These are phyloP conservation scores for Calonectria montana DNA, from an alignment of 2,329 filamentous ascomycete genomes.

Conservation along the genomic window DNA sequence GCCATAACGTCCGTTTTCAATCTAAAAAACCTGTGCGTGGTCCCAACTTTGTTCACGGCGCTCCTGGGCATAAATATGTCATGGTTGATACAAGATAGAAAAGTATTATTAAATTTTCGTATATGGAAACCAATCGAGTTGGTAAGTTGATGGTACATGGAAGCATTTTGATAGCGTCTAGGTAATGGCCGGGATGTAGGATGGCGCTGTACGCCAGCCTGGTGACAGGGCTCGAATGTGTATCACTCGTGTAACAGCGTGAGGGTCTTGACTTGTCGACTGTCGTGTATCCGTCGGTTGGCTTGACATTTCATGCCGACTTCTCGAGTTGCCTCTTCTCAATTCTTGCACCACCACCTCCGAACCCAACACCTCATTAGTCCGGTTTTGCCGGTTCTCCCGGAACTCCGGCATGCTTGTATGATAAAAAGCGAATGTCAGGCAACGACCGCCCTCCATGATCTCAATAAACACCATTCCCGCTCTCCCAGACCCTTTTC, in stretches of 20 bases:
- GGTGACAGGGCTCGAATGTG: neutral
- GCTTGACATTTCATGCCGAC: neutral
- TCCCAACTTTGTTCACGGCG: neutral
- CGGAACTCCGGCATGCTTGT: slow-evolving; percentile 24
- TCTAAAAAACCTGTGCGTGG: neutral
- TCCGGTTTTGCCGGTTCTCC: slow-evolving; percentile 10
- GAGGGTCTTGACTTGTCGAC: neutral
- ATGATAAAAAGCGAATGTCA: slow-evolving; percentile 26
- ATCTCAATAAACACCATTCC: slow-evolving; percentile 21
- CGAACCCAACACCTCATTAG: slow-evolving; percentile 3
- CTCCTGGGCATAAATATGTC: neutral
- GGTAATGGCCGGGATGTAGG: slow-evolving; percentile 22
- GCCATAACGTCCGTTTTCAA: neutral
- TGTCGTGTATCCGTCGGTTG: neutral
- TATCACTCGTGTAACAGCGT: neutral
- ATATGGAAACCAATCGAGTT: slow-evolving; percentile 10
- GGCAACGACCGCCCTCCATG: slow-evolving; percentile 1
- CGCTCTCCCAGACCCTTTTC: neutral
- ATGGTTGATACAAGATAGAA: neutral
- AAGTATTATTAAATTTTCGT: slow-evolving; percentile 20
- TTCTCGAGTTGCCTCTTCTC: neutral
- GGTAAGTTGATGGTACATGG: slow-evolving; percentile 22
- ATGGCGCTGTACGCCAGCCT: neutral
- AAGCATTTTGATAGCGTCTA: slow-evolving; percentile 9
- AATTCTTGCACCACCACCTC: neutral